Base-by-base conservation (phyloP, 139 green algal genomes). In the Tetraselmis chui region DNA sequence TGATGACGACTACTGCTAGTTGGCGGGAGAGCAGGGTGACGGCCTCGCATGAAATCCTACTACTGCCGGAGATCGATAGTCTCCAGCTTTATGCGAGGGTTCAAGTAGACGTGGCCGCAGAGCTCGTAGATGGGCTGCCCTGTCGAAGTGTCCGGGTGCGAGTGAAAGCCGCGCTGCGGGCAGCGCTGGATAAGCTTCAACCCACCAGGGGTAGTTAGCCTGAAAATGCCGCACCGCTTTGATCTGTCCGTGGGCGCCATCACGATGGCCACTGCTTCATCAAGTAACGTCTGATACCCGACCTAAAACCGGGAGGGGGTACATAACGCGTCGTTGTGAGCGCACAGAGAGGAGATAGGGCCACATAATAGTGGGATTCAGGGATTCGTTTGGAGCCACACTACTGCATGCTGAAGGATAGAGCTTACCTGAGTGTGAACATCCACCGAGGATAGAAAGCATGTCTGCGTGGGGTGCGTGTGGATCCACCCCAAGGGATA, bases 381-480 rank as follows among this genome's bases (percentile, higher is more conserved):
- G n/a, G n/a, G n/a, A n/a, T n/a, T n/a, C n/a, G n/a, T n/a, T n/a
- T n/a, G n/a, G n/a, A n/a, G n/a, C n/a, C n/a, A n/a, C n/a, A n/a
- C n/a, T n/a, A n/a, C n/a, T n/a, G n/a, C n/a, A n/a, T n/a, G n/a
- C n/a, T n/a, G n/a, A n/a, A n/a, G n/a, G n/a, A n/a, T n/a, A n/a
- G n/a, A n/a, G 45, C 45, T 67, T 1, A 83, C 28, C 79, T 88
- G 86, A 0, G 96, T 99, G 91, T 99, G 96, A 0, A 99, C 87
- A 82, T 99, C 96, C 23, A 99, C 89, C 1, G 90, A 96, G 0
- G 93, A 98, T 78, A 99, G 89, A 89, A 99, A 99, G 90, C 96
- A 99, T 24, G 94, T 94, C 88, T 97, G 94, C 27, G 94, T 94
- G 29, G 96, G 96, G 89, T 99, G 96, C 1, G 96, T 99, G 89